phyloP scores from a whole-genome alignment of 2,329 filamentous ascomycete species.

The Fusarium annulatum region DNA sequence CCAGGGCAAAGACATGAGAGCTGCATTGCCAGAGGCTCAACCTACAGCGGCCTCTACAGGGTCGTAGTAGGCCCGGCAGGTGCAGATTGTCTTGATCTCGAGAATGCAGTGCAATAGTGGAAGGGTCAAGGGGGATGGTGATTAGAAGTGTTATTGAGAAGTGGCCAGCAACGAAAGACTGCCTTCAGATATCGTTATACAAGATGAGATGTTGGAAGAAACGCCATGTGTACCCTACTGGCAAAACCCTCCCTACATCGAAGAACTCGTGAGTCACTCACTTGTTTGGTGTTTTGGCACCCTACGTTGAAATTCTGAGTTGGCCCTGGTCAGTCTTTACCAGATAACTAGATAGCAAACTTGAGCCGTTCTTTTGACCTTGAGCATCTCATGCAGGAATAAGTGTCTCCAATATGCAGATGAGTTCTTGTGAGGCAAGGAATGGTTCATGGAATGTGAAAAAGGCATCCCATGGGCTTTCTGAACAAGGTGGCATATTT shows the following conservation, averaged over 20 bases:
- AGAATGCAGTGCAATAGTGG: conserved; percentile 38
- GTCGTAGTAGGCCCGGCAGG: conserved; percentile 40
- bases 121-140: conserved; percentile 17
- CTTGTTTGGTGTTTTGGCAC: conserved; percentile 33
- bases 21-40: conserved; percentile 37
- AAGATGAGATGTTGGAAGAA: conserved; percentile 19
- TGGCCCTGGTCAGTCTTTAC: conserved; percentile 46
- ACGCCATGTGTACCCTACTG: conserved; percentile 8
- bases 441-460: conserved; percentile 12
- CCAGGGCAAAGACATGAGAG: conserved; percentile 37
- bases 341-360: conserved; percentile 31
- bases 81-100: conserved; percentile 48
- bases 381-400: background rate
- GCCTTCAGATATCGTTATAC: background rate
- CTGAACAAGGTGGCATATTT: background rate
- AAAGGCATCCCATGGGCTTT: background rate
- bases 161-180: conserved; percentile 17
- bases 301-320: conserved; percentile 28
- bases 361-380: conserved; percentile 40
- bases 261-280: conserved; percentile 17
- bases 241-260: conserved; percentile 7
- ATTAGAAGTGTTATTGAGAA: conserved; percentile 15
- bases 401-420: background rate
- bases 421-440: background rate
- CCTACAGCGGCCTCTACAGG: conserved; percentile 31